A percentile compares a stretch with the other conserved stretches of the same genome.
Evolutionary conservation across 164 flowering plant genomes (phyloP).

Genomic region (Protea cynaroides): DNA sequence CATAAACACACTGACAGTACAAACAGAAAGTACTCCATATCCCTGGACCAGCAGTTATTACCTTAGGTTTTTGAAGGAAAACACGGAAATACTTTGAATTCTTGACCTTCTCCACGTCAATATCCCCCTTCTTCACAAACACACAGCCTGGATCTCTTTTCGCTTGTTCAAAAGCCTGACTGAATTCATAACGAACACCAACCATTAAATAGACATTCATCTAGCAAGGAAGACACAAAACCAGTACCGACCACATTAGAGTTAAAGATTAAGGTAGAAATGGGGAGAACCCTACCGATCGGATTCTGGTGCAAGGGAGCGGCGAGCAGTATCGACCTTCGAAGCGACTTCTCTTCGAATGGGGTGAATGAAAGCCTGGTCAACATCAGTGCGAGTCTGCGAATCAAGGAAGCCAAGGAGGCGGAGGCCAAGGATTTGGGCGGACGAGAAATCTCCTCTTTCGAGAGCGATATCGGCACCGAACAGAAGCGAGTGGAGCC

Average conservation of each 20-base stretch:
- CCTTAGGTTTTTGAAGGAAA: conserved; percentile 35
- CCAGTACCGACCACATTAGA: too few relatives aligned
- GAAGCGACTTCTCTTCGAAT: conserved; percentile 56
- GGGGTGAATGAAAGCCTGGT: conserved; percentile 52
- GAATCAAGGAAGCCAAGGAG: conserved; percentile 95
- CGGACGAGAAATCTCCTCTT: conserved; percentile 55
- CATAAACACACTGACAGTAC: not conserved
- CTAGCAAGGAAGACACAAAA: too few relatives aligned
- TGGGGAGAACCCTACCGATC: conserved; percentile 52
- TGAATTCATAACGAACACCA: conserved; percentile 25
- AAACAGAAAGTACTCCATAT: conserved; percentile 21
- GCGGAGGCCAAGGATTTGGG: conserved; percentile 59
- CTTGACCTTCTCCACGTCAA: conserved; percentile 66
- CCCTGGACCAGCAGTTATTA: conserved; percentile 19
- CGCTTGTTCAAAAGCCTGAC: conserved; percentile 72
- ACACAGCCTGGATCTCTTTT: conserved; percentile 41
- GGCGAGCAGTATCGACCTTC: conserved; percentile 49
- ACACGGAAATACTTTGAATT: conserved; percentile 60
- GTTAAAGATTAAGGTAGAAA: not conserved
- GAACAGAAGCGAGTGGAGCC: conserved; percentile 83
- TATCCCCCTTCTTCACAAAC: conserved; percentile 43
- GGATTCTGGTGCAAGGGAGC: conserved; percentile 53
- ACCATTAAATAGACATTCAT: not conserved
- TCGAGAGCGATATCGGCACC: conserved; percentile 68
- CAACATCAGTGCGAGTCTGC: conserved; percentile 36